phyloP scores from a whole-genome alignment of 2,329 filamentous ascomycete species.

The Scedosporium minutisporum region DNA sequence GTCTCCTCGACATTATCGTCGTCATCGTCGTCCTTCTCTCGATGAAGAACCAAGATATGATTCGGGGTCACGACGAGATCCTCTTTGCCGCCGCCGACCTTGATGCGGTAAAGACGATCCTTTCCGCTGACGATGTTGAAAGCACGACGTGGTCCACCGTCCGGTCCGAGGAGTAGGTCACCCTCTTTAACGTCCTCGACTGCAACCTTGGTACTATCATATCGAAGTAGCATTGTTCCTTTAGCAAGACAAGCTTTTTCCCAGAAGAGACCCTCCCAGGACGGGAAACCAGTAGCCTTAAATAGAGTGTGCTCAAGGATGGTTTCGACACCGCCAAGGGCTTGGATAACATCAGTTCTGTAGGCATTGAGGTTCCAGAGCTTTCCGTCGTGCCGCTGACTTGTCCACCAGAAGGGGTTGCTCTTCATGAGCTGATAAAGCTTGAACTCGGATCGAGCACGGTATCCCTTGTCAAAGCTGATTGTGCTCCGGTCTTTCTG shows the following conservation, averaged over 20 bases:
- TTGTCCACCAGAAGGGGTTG: constrained; percentile 99
- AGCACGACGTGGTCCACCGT: constrained; percentile 34
- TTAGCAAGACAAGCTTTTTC: constrained; percentile 44
- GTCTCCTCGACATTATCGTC: not conserved
- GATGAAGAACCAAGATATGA: constrained; percentile 36
- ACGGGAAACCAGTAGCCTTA: constrained; percentile 92
- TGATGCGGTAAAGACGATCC: constrained; percentile 38
- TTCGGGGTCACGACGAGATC: constrained; percentile 40
- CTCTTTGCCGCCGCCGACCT: constrained; percentile 28
- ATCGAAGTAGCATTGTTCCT: constrained; percentile 27
- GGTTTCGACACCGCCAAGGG: constrained; percentile 90
- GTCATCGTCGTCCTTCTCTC: constrained; percentile 13
- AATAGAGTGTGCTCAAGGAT: constrained; percentile 95
- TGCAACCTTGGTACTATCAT: constrained; percentile 31
- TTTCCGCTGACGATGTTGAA: constrained; percentile 39
- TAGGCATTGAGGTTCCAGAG: constrained; percentile 96
- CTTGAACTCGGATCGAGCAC: constrained; percentile 92
- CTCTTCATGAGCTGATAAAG: constrained; percentile 98
- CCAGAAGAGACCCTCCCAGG: constrained; percentile 96
- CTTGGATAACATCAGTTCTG: constrained; percentile 93
- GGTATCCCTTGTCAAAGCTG: constrained; percentile 98
- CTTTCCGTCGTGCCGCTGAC: constrained; percentile 92
- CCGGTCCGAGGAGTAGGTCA: constrained; percentile 37
- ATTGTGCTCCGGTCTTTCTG: constrained; percentile 96
- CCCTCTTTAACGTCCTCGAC: constrained; percentile 40